Base-by-base conservation (phyloP, 495 filamentous ascomycete genomes). In the Podospora australis region DNA sequence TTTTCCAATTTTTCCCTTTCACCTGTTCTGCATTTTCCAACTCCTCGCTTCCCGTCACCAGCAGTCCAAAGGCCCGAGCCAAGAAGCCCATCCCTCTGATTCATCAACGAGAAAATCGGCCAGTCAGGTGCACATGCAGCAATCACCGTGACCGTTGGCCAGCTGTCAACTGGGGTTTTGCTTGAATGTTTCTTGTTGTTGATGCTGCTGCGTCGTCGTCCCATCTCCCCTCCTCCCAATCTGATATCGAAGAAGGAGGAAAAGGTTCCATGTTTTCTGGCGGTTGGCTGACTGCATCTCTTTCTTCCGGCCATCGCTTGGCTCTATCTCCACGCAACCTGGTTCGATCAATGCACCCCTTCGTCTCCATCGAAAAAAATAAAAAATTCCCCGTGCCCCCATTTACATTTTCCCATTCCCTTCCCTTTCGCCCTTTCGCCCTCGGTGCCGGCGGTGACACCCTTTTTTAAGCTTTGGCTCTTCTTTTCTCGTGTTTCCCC, bases 251-350 rank as follows among this genome's bases (percentile, higher is more conserved):
- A 6, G 19, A 36, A 6, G n/a, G n/a, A n/a, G n/a, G n/a, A n/a
- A n/a, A n/a, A n/a, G n/a, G n/a, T n/a, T n/a, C n/a, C n/a, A n/a
- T n/a, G n/a, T n/a, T n/a, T n/a, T n/a, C n/a, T n/a, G 26, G 13
- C 32, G n/a, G 32, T 36, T 17, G 14, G 32, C 10, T 26, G n/a
- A 29, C 25, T 36, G 19, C 28, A 32, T 49, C 29, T 16, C 22
- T 24, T 40, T 42, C 21, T 49, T 28, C 28, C 29, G 47, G 47
- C 22, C 39, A 25, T 49, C 47, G 47, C 47, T 44, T 49, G 47
- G 47, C 39, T 36, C 46, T 38, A 48, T 48, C 46, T 30, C 24
- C 46, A 41, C 30, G 13, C 47, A 42, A 29, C 47, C 26, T 26
- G 22, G n/a, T 17, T 45, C 13, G 11, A 19, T 50, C 39, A 32